Evolutionary conservation across 169 alveolate genomes (phyloP).

Genomic region (Cryptosporidium xiaoi): DNA sequence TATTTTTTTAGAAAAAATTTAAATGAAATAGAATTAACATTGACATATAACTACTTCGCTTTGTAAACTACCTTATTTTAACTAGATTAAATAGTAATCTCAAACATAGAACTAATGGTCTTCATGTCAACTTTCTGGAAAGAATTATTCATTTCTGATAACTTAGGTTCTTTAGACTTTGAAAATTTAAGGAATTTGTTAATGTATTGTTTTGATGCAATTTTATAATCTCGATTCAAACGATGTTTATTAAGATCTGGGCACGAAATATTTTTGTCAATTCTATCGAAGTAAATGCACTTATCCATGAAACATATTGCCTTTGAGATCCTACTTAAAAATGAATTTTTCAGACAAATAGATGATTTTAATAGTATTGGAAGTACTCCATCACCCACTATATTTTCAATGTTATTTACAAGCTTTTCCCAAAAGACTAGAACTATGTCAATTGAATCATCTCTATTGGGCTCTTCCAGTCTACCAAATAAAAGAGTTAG

Average conservation of each 20-base stretch:
- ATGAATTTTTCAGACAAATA: not conserved
- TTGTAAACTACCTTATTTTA: no score
- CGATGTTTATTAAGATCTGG: slow-evolving; percentile 9
- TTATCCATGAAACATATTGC: slow-evolving; percentile 47
- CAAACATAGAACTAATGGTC: slow-evolving; percentile 2
- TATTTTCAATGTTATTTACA: slow-evolving; percentile 5
- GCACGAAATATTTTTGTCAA: slow-evolving; percentile 20
- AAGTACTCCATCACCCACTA: slow-evolving; percentile 54
- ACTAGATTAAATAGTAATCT: slow-evolving; percentile 5
- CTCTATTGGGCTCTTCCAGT: not conserved
- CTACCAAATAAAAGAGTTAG: not conserved
- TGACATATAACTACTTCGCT: no score
- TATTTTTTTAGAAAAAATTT: no score
- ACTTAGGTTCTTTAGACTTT: no score
- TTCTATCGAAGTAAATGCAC: slow-evolving; percentile 7
- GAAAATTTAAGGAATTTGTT: slow-evolving; percentile 1
- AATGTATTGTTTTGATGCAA: not conserved
- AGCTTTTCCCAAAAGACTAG: slow-evolving; percentile 22
- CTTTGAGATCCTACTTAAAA: not conserved
- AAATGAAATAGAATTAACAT: no score
- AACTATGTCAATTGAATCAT: not conserved
- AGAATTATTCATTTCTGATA: no score
- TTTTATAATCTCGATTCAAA: slow-evolving; percentile 2
- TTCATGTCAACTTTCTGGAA: no score
- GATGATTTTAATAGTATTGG: slow-evolving; percentile 17